These are phyloP conservation scores for Lathyrus aphaca DNA, from an alignment of 306 rosid genomes.

Conservation along the genomic window DNA sequence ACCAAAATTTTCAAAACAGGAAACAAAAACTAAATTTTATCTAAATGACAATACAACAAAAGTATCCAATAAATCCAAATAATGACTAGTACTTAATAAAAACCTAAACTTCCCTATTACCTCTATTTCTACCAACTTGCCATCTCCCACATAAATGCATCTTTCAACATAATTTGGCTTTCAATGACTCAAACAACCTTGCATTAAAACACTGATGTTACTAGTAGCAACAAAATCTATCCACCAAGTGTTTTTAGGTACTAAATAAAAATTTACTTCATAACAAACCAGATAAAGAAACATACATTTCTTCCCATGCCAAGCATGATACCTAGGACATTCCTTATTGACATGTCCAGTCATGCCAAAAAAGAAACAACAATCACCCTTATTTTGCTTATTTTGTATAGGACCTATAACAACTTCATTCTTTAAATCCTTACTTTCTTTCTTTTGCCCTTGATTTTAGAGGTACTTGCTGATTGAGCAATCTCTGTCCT, in stretches of 20 bases:
- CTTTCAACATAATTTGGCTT: not conserved
- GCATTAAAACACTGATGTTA: not conserved
- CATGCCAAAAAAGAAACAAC: not conserved
- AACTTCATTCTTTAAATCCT: not conserved
- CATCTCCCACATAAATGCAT: slow-evolving; percentile 1
- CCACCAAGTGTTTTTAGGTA: too few species aligned
- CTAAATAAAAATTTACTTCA: not conserved
- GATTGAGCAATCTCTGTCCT: not conserved
- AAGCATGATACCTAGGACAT: not conserved
- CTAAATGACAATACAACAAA: not conserved
- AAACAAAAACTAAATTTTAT: not conserved
- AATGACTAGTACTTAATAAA: too few species aligned
- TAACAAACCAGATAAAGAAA: too few species aligned
- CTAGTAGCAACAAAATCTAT: not conserved
- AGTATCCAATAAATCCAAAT: too few species aligned
- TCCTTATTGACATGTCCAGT: not conserved
- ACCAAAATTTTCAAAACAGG: not conserved
- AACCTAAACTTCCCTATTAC: not conserved
- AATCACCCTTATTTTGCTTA: not conserved
- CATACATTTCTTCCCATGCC: too few species aligned
- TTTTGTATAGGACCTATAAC: not conserved
- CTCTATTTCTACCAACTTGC: not conserved
- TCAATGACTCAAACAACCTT: not conserved
- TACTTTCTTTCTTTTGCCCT: not conserved
- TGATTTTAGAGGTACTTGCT: not conserved